These are phyloP conservation scores for Phytopythium oedochilum DNA, from an alignment of 352 stramenopile genomes.

Conservation along the genomic window DNA sequence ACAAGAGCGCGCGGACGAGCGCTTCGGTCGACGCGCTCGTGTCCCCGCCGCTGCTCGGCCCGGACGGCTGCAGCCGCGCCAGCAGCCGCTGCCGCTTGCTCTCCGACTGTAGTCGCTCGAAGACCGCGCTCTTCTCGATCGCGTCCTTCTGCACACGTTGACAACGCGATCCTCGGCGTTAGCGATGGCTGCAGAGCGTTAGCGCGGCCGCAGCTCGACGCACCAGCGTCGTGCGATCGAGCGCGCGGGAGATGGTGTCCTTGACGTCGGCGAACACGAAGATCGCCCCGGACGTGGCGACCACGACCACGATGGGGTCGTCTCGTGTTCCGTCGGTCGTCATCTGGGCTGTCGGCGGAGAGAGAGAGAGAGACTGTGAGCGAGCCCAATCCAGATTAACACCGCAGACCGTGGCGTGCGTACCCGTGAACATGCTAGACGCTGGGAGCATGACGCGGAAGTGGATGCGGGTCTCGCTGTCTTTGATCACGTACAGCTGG, in stretches of 20 bases:
- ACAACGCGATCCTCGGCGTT: no score
- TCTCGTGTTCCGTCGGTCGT: background rate
- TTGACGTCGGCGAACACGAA: conserved; percentile 53
- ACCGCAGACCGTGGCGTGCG: no score
- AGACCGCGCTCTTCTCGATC: conserved; percentile 29
- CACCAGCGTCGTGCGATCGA: conserved; percentile 44
- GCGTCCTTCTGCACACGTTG: conserved; percentile 23
- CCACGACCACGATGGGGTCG: conserved; percentile 43
- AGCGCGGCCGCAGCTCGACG: background rate
- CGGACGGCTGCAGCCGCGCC: conserved; percentile 16
- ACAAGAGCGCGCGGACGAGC: conserved; percentile 19
- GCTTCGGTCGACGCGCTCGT: conserved; percentile 15
- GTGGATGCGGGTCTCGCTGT: conserved; percentile 32
- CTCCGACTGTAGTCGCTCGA: conserved; percentile 28
- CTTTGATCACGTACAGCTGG: conserved; percentile 43
- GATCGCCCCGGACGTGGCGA: conserved; percentile 65
- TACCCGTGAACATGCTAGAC: conserved; percentile 67
- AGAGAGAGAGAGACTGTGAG: background rate
- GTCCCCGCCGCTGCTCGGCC: background rate
- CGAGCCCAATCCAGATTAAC: no score
- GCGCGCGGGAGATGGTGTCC: conserved; percentile 33
- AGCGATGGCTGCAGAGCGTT: no score
- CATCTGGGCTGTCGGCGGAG: background rate
- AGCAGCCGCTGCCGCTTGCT: conserved; percentile 40
- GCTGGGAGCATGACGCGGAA: conserved; percentile 65